Percentiles rank a stretch among this genome's conserved stretches.
Evolutionary conservation across 108 stramenopile genomes (phyloP).

Genomic region (Aurantiochytrium sp.): DNA sequence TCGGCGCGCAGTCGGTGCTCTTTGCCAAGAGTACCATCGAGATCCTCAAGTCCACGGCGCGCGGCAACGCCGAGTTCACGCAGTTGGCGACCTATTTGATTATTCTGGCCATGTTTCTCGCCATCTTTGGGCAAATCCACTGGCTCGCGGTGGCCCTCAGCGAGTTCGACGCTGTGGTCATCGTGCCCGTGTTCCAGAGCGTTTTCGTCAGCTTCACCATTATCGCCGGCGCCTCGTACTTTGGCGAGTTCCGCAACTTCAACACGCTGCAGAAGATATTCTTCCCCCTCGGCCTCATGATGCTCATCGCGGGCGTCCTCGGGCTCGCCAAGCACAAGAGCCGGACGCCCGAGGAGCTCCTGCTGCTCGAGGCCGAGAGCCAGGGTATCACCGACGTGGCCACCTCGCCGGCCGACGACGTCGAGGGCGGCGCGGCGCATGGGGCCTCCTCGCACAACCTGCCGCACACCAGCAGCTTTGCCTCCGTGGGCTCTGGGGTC

Average conservation of each 20-base stretch:
- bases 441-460: neutral
- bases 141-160: constrained; percentile 33
- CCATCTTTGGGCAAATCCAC: constrained; percentile 33
- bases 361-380: neutral
- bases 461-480: neutral
- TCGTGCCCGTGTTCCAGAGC: constrained; percentile 41
- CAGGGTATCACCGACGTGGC: neutral
- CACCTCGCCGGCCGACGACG: neutral
- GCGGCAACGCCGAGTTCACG: constrained; percentile 31
- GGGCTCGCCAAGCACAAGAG: constrained; percentile 1
- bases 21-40: constrained; percentile 38
- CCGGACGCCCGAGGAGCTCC: constrained; percentile 16
- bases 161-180: constrained; percentile 34
- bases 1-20: constrained; percentile 39
- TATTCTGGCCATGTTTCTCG: neutral
- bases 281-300: neutral
- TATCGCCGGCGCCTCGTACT: constrained; percentile 35
- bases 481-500: neutral
- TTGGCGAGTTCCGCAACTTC: constrained; percentile 30
- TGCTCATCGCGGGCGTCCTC: neutral
- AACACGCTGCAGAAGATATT: neutral
- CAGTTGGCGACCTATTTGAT: constrained; percentile 21
- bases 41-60: constrained; percentile 32
- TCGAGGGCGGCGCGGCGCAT: neutral
- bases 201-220: constrained; percentile 33